phyloP scores from a whole-genome alignment of 73 alveolate species.

The Tetrahymena thermophila region DNA sequence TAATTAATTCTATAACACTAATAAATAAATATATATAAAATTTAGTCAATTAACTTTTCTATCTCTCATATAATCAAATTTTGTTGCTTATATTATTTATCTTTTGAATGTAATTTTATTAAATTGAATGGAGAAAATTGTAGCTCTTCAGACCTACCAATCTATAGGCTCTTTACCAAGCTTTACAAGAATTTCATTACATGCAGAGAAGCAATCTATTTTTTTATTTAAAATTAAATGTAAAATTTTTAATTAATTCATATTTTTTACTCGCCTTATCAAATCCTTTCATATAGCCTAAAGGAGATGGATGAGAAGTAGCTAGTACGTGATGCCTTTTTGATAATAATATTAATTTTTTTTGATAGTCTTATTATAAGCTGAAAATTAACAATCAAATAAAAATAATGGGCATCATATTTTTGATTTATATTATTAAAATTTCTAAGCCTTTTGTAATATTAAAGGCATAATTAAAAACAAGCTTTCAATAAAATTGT shows the following conservation, averaged over 20 bases:
- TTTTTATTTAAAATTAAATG: not conserved
- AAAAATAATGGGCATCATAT: no score
- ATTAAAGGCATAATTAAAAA: no score
- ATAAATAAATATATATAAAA: no score
- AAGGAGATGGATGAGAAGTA: conserved; percentile 92
- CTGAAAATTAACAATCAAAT: no score
- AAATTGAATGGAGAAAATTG: not conserved
- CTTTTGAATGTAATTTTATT: not conserved
- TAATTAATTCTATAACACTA: not conserved
- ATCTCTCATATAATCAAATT: not conserved
- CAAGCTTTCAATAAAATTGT: no score
- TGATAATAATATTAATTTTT: no score
- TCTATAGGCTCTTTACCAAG: conserved; percentile 72
- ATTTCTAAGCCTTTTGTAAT: no score
- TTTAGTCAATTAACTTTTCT: not conserved
- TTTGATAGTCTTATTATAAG: no score
- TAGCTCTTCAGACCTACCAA: conserved; percentile 48
- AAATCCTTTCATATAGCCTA: conserved; percentile 73
- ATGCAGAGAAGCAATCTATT: conserved; percentile 58
- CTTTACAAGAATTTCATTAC: conserved; percentile 61
- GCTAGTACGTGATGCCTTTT: conserved; percentile 61
- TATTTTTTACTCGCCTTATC: conserved; percentile 46
- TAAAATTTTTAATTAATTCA: not conserved
- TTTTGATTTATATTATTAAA: no score
- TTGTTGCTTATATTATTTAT: no score